Evolutionary conservation across 2,329 filamentous ascomycete species (phyloP).

Genomic region (Magnaporthales sp.): DNA sequence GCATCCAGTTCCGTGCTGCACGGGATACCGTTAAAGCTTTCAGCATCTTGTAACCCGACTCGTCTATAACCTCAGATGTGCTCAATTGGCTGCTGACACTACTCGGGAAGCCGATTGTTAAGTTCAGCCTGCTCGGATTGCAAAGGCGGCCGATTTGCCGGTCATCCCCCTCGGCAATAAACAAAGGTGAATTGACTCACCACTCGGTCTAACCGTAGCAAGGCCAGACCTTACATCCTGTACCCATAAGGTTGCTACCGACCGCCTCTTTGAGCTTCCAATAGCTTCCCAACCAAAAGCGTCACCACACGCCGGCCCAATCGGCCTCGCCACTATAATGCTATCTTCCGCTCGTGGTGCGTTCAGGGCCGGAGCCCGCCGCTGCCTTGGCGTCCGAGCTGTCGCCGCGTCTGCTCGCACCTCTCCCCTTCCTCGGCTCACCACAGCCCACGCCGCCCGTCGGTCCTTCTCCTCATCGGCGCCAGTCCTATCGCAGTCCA

Average conservation of each 20-base stretch:
- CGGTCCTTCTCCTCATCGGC: slow-evolving; percentile 18
- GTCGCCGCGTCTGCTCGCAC: slow-evolving; percentile 10
- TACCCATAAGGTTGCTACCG: not conserved
- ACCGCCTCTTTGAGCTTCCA: not conserved
- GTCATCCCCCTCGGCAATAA: not conserved
- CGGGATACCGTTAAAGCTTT: not conserved
- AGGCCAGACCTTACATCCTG: not conserved
- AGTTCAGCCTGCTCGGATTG: not conserved
- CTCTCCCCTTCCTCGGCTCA: slow-evolving; percentile 9
- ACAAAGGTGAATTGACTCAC: not conserved
- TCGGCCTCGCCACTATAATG: slow-evolving; percentile 20
- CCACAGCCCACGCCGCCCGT: slow-evolving; percentile 13
- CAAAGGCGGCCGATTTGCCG: not conserved
- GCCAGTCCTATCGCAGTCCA: slow-evolving; percentile 27
- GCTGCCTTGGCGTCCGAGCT: slow-evolving; percentile 23
- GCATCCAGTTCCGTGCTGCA: not conserved
- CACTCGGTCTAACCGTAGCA: not conserved
- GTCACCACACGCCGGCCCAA: not conserved
- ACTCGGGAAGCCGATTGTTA: not conserved
- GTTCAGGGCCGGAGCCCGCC: slow-evolving; percentile 34
- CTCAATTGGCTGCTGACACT: slow-evolving; percentile 3
- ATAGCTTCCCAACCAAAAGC: not conserved
- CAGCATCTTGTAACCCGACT: not conserved
- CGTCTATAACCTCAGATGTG: not conserved
- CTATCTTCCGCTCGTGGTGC: slow-evolving; percentile 31